phyloP scores from a whole-genome alignment of 208 protist species.

The Acanthamoeba culbertsoni region DNA sequence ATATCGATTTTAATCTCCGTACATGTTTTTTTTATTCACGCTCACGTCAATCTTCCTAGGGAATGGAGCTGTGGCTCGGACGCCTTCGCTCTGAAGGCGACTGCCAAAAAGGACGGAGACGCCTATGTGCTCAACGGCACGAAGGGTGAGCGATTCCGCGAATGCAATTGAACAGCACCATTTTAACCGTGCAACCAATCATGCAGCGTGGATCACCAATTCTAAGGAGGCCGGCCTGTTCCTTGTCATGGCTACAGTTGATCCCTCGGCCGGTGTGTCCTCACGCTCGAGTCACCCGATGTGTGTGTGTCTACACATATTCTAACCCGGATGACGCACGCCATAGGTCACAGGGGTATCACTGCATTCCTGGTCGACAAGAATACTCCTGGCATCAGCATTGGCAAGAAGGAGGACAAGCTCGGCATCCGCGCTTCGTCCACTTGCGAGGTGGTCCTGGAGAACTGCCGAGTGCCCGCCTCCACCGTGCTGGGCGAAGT shows the following conservation, averaged over 20 bases:
- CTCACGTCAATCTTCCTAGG: not conserved
- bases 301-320: not conserved
- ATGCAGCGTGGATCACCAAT: slow-evolving; percentile 92
- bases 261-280: slow-evolving; percentile 80
- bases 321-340: not conserved
- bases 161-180: not conserved
- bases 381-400: slow-evolving; percentile 86
- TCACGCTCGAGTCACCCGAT: not conserved
- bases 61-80: slow-evolving; percentile 86
- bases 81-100: slow-evolving; percentile 91
- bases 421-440: slow-evolving; percentile 93
- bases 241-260: slow-evolving; percentile 92
- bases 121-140: slow-evolving; percentile 92
- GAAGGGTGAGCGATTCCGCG: slow-evolving; percentile 75
- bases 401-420: slow-evolving; percentile 95
- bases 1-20: not conserved
- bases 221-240: slow-evolving; percentile 89
- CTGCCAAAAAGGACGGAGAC: slow-evolving; percentile 78
- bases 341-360: slow-evolving; percentile 82
- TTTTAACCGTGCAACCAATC: not conserved
- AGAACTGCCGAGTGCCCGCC: slow-evolving; percentile 80
- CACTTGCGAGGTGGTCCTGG: slow-evolving; percentile 92
- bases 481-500: slow-evolving; percentile 62
- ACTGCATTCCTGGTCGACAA: slow-evolving; percentile 94
- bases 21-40: not conserved